A percentile compares a stretch with the other conserved stretches of the same genome.
phyloP scores from a whole-genome alignment of 2,329 filamentous ascomycete genomes.

The Neocatenulostroma microsporum region DNA sequence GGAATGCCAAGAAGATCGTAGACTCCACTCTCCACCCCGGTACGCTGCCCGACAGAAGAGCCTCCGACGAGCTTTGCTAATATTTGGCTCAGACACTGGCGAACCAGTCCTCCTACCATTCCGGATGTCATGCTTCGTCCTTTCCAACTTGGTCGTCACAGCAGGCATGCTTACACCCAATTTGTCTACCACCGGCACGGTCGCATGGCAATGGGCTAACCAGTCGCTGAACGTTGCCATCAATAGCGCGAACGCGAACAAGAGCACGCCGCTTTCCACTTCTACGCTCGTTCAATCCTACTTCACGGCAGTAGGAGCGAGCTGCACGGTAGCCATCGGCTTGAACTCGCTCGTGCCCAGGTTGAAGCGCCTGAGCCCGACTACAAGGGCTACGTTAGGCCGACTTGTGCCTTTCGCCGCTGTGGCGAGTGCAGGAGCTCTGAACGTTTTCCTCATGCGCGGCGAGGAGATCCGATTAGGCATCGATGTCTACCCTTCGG shows the following conservation, averaged over 20 bases:
- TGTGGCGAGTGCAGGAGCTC: constrained; percentile 78
- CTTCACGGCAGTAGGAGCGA: constrained; percentile 81
- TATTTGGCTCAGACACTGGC: constrained; percentile 68
- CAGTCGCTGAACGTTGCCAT: constrained; percentile 97
- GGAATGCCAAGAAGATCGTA: constrained; percentile 93
- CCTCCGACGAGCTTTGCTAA: no score
- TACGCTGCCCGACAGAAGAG: no score
- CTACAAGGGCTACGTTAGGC: constrained; percentile 65
- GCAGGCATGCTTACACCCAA: constrained; percentile 94
- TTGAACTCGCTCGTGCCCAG: constrained; percentile 85
- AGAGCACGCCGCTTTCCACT: constrained; percentile 79
- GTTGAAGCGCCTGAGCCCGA: constrained; percentile 66
- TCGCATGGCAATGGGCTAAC: constrained; percentile 92
- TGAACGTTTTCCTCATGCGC: constrained; percentile 98
- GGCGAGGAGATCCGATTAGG: constrained; percentile 88
- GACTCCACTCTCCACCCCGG: constrained; percentile 94
- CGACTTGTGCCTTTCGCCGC: constrained; percentile 95
- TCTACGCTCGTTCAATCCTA: constrained; percentile 82
- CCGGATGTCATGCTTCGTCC: constrained; percentile 91
- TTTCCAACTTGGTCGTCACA: constrained; percentile 90
- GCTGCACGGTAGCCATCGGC: constrained; percentile 86
- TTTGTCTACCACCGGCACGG: constrained; percentile 71
- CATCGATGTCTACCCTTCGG: constrained; percentile 83
- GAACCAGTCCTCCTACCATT: constrained; percentile 88
- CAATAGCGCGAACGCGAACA: constrained; percentile 97